A percentile compares a stretch with the other conserved stretches of the same genome.
These are phyloP conservation scores for Pulveroboletus sp. DNA, from an alignment of 768 basidiomycete species.

Conservation along the genomic window DNA sequence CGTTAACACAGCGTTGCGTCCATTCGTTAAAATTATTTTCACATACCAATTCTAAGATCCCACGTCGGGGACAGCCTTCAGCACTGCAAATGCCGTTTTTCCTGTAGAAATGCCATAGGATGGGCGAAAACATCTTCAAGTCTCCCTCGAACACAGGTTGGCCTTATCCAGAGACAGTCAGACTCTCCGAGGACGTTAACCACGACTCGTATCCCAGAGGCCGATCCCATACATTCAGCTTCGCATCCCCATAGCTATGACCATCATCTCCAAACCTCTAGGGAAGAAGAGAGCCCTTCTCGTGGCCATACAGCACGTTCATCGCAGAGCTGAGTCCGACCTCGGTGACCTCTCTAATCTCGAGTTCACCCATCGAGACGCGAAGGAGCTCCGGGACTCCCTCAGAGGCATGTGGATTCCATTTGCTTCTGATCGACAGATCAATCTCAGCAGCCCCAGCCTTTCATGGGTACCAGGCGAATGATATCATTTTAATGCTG, in stretches of 20 bases:
- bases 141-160: too few relatives aligned
- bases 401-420: constrained; percentile 15
- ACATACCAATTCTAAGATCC: too few relatives aligned
- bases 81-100: too few relatives aligned
- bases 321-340: not conserved
- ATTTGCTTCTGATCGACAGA: not conserved
- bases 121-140: too few relatives aligned
- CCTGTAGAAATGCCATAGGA: too few relatives aligned
- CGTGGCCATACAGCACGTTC: constrained; percentile 12
- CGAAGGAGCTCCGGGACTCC: constrained; percentile 2
- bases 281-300: constrained; percentile 20
- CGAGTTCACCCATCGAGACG: constrained; percentile 19
- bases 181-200: too few relatives aligned
- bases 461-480: constrained; percentile 33
- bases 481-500: constrained; percentile 41
- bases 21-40: too few relatives aligned
- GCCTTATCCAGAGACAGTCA: too few relatives aligned
- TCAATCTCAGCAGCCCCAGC: constrained; percentile 20
- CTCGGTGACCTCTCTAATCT: constrained; percentile 5
- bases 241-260: not conserved
- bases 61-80: too few relatives aligned
- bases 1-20: too few relatives aligned
- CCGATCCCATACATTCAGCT: too few relatives aligned
- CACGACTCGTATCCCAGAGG: too few relatives aligned
- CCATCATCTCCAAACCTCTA: not conserved